Evolutionary conservation across 345 rosid species (phyloP).

Genomic region (Populus davidiana): DNA sequence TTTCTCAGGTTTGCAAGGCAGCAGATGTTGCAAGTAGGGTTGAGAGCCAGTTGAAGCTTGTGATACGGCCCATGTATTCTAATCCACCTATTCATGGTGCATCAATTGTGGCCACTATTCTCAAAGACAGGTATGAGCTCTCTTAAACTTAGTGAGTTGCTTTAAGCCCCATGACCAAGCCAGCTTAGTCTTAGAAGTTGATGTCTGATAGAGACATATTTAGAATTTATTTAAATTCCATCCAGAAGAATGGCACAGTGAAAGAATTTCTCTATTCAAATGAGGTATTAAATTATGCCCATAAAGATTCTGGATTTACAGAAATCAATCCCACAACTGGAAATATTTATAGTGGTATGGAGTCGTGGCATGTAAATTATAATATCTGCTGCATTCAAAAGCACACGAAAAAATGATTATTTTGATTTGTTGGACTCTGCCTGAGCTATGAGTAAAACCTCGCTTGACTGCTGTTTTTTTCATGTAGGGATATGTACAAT

Average conservation of each 20-base stretch:
- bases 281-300: not conserved
- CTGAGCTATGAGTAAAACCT: not conserved
- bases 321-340: not conserved
- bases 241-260: not conserved
- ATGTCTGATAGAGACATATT: not conserved
- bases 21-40: slow-evolving; percentile 43
- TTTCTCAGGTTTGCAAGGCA: slow-evolving; percentile 44
- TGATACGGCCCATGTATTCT: slow-evolving; percentile 58
- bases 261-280: not conserved
- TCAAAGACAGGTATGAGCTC: slow-evolving; percentile 18
- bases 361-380: not conserved
- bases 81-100: slow-evolving; percentile 64
- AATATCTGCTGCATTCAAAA: no score
- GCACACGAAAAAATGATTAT: not conserved
- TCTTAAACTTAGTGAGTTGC: not conserved
- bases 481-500: slow-evolving; percentile 35
- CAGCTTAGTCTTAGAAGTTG: not conserved
- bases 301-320: not conserved
- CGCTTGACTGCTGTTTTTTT: not conserved
- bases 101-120: slow-evolving; percentile 43
- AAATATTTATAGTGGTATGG: not conserved
- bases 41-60: slow-evolving; percentile 56
- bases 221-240: not conserved
- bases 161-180: not conserved
- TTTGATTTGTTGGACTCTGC: not conserved